These are phyloP conservation scores for Bacterosira constricta DNA, from an alignment of 108 stramenopile species.

Conservation along the genomic window DNA sequence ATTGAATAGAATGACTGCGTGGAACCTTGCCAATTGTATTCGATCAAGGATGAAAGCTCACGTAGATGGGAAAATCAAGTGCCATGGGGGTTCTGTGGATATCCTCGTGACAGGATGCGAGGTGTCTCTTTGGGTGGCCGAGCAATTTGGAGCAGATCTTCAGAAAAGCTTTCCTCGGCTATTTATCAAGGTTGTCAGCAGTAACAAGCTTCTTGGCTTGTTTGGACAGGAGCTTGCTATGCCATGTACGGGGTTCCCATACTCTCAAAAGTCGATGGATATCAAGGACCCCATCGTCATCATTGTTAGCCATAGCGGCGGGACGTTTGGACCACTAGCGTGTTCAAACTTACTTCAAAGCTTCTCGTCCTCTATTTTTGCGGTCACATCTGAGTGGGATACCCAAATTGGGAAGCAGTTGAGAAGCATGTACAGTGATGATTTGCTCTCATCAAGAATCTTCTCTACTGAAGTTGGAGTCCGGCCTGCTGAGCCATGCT, in stretches of 20 bases:
- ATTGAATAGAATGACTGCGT: conserved; percentile 53
- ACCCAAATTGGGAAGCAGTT: conserved; percentile 59
- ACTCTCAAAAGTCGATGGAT: conserved; percentile 43
- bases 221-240: conserved; percentile 56
- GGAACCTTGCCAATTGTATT: conserved; percentile 55
- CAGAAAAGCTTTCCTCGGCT: conserved; percentile 56
- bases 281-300: conserved; percentile 57
- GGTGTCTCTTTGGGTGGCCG: conserved; percentile 64
- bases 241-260: conserved; percentile 49
- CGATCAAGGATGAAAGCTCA: conserved; percentile 35
- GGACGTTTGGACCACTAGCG: conserved; percentile 53
- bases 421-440: conserved; percentile 50
- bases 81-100: conserved; percentile 48
- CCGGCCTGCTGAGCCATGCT: conserved; percentile 57
- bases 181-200: conserved; percentile 45
- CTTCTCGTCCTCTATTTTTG: conserved; percentile 52
- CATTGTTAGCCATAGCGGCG: conserved; percentile 50
- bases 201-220: conserved; percentile 66
- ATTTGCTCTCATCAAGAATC: conserved; percentile 40
- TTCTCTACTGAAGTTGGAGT: conserved; percentile 56
- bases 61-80: conserved; percentile 33
- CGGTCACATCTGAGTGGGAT: conserved; percentile 53
- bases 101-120: conserved; percentile 66
- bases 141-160: conserved; percentile 64
- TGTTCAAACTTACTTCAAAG: conserved; percentile 50